These are phyloP conservation scores for Thielaviopsis musarum DNA, from an alignment of 2,329 filamentous ascomycete genomes.

Conservation along the genomic window DNA sequence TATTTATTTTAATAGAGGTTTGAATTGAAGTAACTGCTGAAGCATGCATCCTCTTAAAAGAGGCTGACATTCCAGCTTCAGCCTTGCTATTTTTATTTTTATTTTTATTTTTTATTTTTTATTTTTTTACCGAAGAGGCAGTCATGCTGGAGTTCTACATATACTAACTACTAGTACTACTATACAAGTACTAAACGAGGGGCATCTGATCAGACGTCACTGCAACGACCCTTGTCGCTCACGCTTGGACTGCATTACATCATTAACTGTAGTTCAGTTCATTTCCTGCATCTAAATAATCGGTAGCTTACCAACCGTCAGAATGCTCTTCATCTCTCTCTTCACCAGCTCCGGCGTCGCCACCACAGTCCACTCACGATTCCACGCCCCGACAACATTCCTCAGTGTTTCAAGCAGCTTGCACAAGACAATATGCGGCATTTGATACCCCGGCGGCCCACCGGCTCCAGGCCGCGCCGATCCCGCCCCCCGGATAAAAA, in stretches of 20 bases:
- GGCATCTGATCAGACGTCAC: too few species aligned
- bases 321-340: background rate
- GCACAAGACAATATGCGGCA: background rate
- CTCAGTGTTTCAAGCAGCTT: background rate
- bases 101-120: too few species aligned
- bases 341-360: background rate
- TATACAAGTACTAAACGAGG: too few species aligned
- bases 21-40: background rate
- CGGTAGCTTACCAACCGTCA: background rate
- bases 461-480: background rate
- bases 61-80: background rate
- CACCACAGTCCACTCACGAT: background rate
- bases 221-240: too few species aligned
- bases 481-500: constrained; percentile 14
- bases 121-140: too few species aligned
- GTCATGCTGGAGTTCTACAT: too few species aligned
- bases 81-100: background rate
- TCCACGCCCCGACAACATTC: background rate
- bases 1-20: background rate
- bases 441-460: constrained; percentile 2
- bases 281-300: background rate
- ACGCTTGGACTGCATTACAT: background rate
- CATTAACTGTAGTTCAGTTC: background rate
- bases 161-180: too few species aligned
- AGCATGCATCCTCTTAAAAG: background rate